These are phyloP conservation scores for Carallia pectinifolia DNA, from an alignment of 345 rosid species.

Conservation along the genomic window DNA sequence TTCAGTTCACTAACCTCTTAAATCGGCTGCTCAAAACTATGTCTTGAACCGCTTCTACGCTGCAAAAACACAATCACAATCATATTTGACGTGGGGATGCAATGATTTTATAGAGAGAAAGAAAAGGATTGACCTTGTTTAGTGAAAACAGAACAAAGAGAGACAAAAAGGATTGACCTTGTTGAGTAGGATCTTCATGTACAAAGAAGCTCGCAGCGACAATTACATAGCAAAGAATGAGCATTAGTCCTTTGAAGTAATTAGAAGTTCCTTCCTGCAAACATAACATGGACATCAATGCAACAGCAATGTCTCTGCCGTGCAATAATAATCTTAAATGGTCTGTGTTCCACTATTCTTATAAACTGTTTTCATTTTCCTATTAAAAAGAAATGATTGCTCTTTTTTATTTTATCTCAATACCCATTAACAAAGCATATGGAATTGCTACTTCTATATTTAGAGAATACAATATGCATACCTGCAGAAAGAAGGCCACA, in stretches of 20 bases:
- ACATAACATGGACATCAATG: not conserved
- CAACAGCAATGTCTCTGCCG: too few species aligned
- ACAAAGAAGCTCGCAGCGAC: slow-evolving; percentile 84
- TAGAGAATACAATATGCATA: slow-evolving; percentile 18
- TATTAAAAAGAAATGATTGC: not conserved
- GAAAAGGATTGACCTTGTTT: not conserved
- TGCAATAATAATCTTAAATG: too few species aligned
- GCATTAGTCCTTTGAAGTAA: slow-evolving; percentile 84
- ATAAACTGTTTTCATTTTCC: not conserved
- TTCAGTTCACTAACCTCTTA: slow-evolving; percentile 6
- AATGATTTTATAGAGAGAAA: not conserved
- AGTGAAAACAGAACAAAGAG: not conserved
- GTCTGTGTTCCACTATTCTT: not conserved
- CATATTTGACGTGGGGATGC: not conserved
- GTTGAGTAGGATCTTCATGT: slow-evolving; percentile 45
- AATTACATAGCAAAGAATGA: slow-evolving; percentile 70
- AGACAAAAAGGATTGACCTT: slow-evolving; percentile 7
- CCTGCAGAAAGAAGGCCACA: slow-evolving; percentile 85
- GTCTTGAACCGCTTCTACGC: slow-evolving; percentile 19
- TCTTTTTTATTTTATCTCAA: not conserved
- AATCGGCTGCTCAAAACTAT: slow-evolving; percentile 5
- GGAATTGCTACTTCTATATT: not conserved
- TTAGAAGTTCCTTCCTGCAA: slow-evolving; percentile 80
- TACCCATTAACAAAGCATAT: not conserved
- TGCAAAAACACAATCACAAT: slow-evolving; percentile 25